Conservation (phyloP, 1,284 basidiomycete species). For the Microbotryum violaceum region DNA sequence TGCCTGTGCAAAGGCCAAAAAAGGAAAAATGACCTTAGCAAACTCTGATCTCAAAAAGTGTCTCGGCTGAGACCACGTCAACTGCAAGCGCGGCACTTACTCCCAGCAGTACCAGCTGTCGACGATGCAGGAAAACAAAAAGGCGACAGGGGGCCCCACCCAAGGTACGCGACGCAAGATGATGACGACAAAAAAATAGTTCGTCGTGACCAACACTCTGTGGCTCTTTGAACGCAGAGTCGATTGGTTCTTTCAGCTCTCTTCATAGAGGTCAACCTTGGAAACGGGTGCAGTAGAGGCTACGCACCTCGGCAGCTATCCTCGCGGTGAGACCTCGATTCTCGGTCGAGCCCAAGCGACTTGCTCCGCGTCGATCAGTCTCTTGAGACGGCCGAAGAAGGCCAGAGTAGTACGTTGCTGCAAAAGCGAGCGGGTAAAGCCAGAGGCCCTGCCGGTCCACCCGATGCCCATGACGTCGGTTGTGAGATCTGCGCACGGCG, state of each 20-base stretch:
- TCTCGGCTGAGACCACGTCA: neutral
- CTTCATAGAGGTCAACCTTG: neutral
- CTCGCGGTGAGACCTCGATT: slow-evolving; percentile 18
- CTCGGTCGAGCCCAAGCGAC: neutral
- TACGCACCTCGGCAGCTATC: slow-evolving; percentile 24
- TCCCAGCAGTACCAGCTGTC: slow-evolving; percentile 78
- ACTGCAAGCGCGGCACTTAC: slow-evolving; percentile 46
- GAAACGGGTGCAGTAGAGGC: neutral
- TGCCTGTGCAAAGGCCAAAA: slow-evolving; percentile 47
- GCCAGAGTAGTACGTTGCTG: slow-evolving; percentile 29
- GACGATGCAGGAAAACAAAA: slow-evolving; percentile 70
- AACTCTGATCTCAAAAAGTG: too few species aligned
- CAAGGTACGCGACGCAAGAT: slow-evolving; percentile 56
- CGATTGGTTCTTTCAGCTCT: neutral
- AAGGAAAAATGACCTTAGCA: neutral
- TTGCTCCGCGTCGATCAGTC: slow-evolving; percentile 14
- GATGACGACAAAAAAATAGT: slow-evolving; percentile 62
- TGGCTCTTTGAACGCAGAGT: slow-evolving; percentile 43
- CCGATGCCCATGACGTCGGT: neutral
- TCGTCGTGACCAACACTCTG: slow-evolving; percentile 65
- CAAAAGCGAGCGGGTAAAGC: slow-evolving; percentile 24
- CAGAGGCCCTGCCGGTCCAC: slow-evolving; percentile 17
- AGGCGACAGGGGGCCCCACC: slow-evolving; percentile 54
- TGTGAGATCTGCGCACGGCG: neutral
- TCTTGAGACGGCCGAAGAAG: slow-evolving; percentile 16